Evolutionary conservation across 306 rosid genomes (phyloP), one percentile per base, ranked within the genome.

Genomic region (Senna siamea): DNA sequence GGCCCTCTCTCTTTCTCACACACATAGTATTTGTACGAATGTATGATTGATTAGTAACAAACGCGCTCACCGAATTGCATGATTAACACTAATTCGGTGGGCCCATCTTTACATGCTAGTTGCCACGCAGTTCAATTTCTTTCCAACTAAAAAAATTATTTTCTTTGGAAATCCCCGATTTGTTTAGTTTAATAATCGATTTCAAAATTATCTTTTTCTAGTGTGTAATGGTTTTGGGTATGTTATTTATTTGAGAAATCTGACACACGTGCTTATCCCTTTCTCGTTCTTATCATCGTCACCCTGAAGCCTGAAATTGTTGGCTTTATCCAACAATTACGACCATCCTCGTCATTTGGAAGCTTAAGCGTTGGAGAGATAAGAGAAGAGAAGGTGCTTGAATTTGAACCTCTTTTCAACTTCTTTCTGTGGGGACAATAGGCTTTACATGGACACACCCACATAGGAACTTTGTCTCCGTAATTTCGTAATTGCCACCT

Each of bases 241-340:
- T 46, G 52, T 7, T 14, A 8, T n/a, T 77, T 56, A 60, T 66
- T 48, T 57, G 65, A 54, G 69, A 78, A 83, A 74, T 82, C 63
- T 76, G 90, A 86, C 93, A 70, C 80, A 44, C 79, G 87, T 85
- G 77, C 83, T 84, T 89, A 87, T 87, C 92, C 84, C 41, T 30
- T 12, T 19, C 34, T 54, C 0, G 66, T 62, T 68, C 91, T 87
- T 89, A 84, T 89, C 92, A 35, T 34, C 66, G 68, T 51, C 63
- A 20, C 47, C 63, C 58, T 65, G 20, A n/a, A 26, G 2, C 30
- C 30, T 26, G 30, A 34, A 13, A 14, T 17, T 4, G 41, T 76
- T 83, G 69, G 76, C 69, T 28, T 47, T 74, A 86, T 83, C 74
- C 66, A 75, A 71, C 57, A 58, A 82, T 82, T 57, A 79, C 75